Evolutionary conservation across 164 flowering plant species (phyloP).

Genomic region (Malania oleifera): DNA sequence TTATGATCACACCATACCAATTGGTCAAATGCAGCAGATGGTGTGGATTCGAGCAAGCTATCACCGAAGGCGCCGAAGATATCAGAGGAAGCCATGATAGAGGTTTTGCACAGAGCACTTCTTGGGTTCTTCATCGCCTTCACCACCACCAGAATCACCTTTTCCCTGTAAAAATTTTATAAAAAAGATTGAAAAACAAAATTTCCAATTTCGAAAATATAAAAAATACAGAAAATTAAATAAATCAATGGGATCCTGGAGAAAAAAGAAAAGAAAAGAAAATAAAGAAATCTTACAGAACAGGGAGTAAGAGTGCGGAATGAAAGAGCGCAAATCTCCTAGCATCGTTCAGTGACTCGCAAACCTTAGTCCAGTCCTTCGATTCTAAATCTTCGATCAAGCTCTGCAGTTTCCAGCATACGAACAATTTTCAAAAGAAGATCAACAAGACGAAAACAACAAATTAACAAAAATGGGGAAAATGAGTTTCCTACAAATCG

Average conservation of each 20-base stretch:
- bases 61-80: conserved; percentile 62
- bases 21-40: conserved; percentile 51
- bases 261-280: not conserved
- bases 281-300: conserved; percentile 40
- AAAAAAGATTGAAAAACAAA: too few relatives aligned
- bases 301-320: conserved; percentile 49
- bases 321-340: conserved; percentile 72
- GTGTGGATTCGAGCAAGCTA: conserved; percentile 37
- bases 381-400: conserved; percentile 68
- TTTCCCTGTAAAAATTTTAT: conserved; percentile 54
- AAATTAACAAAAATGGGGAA: not conserved
- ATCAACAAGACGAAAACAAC: not conserved
- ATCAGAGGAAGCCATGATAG: conserved; percentile 91
- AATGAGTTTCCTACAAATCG: too few relatives aligned
- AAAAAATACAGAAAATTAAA: not conserved
- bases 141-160: conserved; percentile 51
- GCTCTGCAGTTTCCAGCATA: conserved; percentile 28
- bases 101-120: conserved; percentile 84
- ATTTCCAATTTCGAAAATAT: too few relatives aligned
- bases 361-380: conserved; percentile 70
- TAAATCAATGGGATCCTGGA: too few relatives aligned
- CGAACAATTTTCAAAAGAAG: not conserved
- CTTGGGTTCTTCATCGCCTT: conserved; percentile 95
- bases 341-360: conserved; percentile 66
- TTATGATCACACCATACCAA: conserved; percentile 57